Evolutionary conservation across 2,329 filamentous ascomycete species (phyloP), one percentile per base, ranked within the genome.

Genomic region (Zymoseptoria pseudotritici): DNA sequence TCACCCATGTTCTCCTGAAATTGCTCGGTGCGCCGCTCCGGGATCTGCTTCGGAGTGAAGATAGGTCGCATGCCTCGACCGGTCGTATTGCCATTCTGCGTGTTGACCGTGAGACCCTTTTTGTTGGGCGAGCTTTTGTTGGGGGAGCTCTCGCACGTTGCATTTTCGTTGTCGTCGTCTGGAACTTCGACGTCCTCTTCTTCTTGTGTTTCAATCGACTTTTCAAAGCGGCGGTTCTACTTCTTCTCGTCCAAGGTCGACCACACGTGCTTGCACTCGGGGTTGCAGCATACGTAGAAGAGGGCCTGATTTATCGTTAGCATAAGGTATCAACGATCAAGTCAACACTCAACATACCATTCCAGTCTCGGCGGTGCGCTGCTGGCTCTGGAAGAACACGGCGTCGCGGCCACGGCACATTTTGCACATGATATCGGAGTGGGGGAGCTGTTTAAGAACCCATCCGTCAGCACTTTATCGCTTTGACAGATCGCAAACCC

Each of bases 381-480:
- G 92, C 75, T 99, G 94, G 63, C 92, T 97, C 79, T 99, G 94
- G 81, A 99, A 99, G 79, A 96, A 99, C 61, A 99, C 95, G 53
- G 92, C 91, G 78, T 97, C 92, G 68, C 86, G 85, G 75, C 94
- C 89, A 66, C 84, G 83, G 81, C 95, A 99, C 68, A 81, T 83
- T 56, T 91, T 91, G 78, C 94, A 99, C 62, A 83, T 83, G 77
- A 89, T 91, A 74, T 91, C 90, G 70, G 63, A 63, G 51, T 66
- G 65, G 55, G 65, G 65, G 65, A 66, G 65, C 65, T 66, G 58
- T 54, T 51, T 7, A 59, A 56, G 49, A 65, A 59, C 66, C 62
- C 53, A 67, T 61, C 64, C 65, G 70, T 73, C 71, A 73, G 71
- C 70, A 70, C 58, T 65, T n/a, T 17, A 59, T 65, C 69, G 68